Conservation (phyloP, 495 filamentous ascomycete genomes). For the Xylaria scruposa region DNA sequence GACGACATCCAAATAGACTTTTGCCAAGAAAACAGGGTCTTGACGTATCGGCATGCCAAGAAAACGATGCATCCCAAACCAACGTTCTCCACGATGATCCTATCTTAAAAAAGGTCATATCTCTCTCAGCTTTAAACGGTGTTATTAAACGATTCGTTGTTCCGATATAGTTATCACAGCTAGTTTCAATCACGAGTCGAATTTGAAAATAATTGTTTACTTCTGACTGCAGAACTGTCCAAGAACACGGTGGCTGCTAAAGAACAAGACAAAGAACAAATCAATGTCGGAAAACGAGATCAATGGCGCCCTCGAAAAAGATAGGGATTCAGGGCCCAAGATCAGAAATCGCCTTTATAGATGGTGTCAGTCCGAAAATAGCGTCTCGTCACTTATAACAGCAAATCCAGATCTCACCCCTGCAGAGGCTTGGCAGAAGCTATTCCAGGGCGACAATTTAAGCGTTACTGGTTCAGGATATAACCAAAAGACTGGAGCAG, state of each 20-base stretch:
- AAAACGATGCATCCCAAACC: background rate
- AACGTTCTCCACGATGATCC: background rate
- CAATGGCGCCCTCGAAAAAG: background rate
- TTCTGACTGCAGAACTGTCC: slow-evolving; percentile 3
- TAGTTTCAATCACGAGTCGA: background rate
- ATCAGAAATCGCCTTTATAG: slow-evolving; percentile 57
- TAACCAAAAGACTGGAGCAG: slow-evolving; percentile 34
- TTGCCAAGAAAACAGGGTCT: slow-evolving; percentile 23
- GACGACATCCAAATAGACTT: slow-evolving; percentile 18
- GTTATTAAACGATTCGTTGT: background rate
- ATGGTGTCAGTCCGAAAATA: slow-evolving; percentile 58
- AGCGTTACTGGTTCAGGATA: slow-evolving; percentile 20
- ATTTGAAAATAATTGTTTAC: background rate
- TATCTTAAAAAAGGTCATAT: background rate
- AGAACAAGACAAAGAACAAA: background rate
- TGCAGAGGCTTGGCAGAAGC: slow-evolving; percentile 57
- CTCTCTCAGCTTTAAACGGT: background rate
- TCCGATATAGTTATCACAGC: background rate
- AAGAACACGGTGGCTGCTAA: background rate
- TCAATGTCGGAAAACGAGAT: background rate
- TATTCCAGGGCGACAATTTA: slow-evolving; percentile 52
- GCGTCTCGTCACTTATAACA: slow-evolving; percentile 63
- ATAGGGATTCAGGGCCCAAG: slow-evolving; percentile 24
- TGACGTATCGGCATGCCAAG: slow-evolving; percentile 6
- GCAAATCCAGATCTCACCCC: slow-evolving; percentile 59